Evolutionary conservation across 257 asterid genomes (phyloP).

Genomic region (Solanum clarkiae): DNA sequence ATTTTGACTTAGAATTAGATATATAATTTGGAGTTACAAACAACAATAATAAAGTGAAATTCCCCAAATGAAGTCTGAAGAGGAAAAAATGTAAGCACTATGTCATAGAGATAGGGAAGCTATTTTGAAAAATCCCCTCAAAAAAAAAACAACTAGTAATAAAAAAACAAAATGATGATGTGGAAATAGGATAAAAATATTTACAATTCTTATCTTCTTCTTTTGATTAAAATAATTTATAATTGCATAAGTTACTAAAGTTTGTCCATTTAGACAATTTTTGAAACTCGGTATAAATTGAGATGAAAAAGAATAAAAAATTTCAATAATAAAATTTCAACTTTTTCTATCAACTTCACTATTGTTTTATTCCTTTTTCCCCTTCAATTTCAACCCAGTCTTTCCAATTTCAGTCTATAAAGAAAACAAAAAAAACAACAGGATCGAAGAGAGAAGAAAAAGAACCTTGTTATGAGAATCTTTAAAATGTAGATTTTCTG

Average conservation of each 20-base stretch:
- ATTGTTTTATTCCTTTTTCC: background rate
- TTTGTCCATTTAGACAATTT: background rate
- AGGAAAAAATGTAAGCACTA: too few species aligned
- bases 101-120: too few species aligned
- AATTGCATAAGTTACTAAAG: background rate
- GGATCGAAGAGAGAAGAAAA: background rate
- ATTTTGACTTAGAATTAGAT: background rate
- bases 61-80: rapidly evolving
- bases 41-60: background rate
- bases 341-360: background rate
- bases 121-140: too few species aligned
- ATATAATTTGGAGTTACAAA: background rate
- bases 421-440: background rate
- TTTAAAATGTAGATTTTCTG: background rate
- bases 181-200: too few species aligned
- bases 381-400: background rate
- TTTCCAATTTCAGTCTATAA: background rate
- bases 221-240: background rate
- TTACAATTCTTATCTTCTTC: background rate
- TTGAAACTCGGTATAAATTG: background rate
- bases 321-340: too few species aligned
- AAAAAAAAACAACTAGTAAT: too few species aligned
- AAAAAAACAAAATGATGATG: too few species aligned
- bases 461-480: background rate
- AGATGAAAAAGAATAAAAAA: background rate